Evolutionary conservation across 2,329 filamentous ascomycete genomes (phyloP).

Genomic region (Neocatenulostroma microsporum): DNA sequence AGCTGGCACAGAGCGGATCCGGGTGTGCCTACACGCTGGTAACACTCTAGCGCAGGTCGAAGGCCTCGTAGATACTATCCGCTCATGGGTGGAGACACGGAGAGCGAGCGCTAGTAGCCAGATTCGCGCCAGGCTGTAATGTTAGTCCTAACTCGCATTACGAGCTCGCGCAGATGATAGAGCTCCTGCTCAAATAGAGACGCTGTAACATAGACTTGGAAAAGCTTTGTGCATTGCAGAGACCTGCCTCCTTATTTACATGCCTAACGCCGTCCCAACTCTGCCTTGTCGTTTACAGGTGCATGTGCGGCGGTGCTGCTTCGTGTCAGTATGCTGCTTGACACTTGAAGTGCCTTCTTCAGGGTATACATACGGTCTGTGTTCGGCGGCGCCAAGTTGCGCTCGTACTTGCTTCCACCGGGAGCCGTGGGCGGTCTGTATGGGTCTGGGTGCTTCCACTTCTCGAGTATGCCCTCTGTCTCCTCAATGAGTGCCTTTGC

Average conservation of each 20-base stretch:
- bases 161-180: no score
- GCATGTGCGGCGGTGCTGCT: conserved; percentile 48
- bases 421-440: conserved; percentile 84
- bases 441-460: conserved; percentile 97
- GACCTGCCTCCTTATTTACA: conserved; percentile 17
- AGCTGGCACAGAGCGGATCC: conserved; percentile 53
- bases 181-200: no score
- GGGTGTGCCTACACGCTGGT: conserved; percentile 60
- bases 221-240: not conserved
- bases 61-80: conserved; percentile 43
- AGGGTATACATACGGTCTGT: conserved; percentile 62
- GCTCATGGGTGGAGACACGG: conserved; percentile 38
- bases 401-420: conserved; percentile 93
- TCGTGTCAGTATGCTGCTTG: no score
- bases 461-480: conserved; percentile 78
- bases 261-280: conserved; percentile 9
- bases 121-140: no score
- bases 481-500: conserved; percentile 71
- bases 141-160: no score
- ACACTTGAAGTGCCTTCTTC: no score
- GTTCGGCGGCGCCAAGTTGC: conserved; percentile 75
- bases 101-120: no score
- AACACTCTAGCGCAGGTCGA: conserved; percentile 55
- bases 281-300: conserved; percentile 26
- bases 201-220: no score